Percentiles rank a stretch among this genome's conserved stretches.
These are phyloP conservation scores for Colletotrichum echinochloae DNA, from an alignment of 2,329 filamentous ascomycete species.

Conservation along the genomic window DNA sequence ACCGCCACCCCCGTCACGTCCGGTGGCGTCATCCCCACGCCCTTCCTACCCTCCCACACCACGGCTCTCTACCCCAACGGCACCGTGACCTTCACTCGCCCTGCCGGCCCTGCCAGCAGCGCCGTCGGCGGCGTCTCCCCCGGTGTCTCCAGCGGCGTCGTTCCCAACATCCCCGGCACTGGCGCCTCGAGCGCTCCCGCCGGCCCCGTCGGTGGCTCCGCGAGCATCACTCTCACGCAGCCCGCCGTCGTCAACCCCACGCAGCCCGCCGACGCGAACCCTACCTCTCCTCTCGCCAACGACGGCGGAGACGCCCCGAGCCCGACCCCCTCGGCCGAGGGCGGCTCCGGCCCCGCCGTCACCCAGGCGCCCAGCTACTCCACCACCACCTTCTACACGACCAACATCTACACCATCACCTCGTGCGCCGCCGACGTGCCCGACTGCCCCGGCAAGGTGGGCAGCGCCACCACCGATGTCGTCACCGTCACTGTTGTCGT, in stretches of 20 bases:
- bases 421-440: slow-evolving; percentile 33
- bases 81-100: slow-evolving; percentile 1
- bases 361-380: slow-evolving; percentile 14
- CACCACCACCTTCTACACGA: slow-evolving; percentile 39
- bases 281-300: not conserved
- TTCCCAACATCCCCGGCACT: not conserved
- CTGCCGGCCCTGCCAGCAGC: not conserved
- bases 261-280: not conserved
- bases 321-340: not conserved
- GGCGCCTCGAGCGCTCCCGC: not conserved
- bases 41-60: not conserved
- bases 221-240: not conserved
- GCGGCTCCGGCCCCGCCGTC: not conserved
- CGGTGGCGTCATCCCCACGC: not conserved
- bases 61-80: slow-evolving; percentile 1
- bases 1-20: not conserved
- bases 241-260: not conserved
- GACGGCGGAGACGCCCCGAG: not conserved
- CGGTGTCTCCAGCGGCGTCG: not conserved
- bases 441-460: slow-evolving; percentile 19
- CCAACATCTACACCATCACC: slow-evolving; percentile 38
- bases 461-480: slow-evolving; percentile 51
- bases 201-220: not conserved
- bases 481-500: slow-evolving; percentile 54
- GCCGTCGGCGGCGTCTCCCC: not conserved